phyloP scores from a whole-genome alignment of 345 rosid species.

The Ceriops tagal region DNA sequence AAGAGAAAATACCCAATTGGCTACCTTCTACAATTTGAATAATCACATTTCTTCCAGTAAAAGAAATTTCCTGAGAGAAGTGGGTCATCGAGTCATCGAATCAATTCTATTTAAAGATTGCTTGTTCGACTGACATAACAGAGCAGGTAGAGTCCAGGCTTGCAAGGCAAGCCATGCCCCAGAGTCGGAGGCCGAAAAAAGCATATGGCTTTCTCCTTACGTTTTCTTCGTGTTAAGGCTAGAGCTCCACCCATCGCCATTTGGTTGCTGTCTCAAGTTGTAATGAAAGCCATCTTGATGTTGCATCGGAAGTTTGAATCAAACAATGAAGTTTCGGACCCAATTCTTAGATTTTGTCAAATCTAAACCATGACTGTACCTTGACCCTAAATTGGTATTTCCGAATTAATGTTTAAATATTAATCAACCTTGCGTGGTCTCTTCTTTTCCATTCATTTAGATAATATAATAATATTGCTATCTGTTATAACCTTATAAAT shows the following conservation, averaged over 20 bases:
- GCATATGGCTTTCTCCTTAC: conserved; percentile 26
- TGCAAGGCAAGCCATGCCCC: conserved; percentile 40
- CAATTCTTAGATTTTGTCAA: too few species aligned
- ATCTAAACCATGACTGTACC: too few species aligned
- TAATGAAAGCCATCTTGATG: background rate
- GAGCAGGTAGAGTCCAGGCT: conserved; percentile 27
- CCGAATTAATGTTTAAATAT: too few species aligned
- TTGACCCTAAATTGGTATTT: too few species aligned
- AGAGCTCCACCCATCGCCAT: background rate
- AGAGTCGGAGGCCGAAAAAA: background rate
- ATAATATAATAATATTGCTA: too few species aligned
- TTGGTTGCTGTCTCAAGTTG: background rate
- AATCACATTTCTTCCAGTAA: too few species aligned
- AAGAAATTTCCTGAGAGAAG: background rate
- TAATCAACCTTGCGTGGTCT: too few species aligned
- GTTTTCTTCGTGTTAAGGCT: conserved; percentile 6
- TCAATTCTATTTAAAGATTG: conserved; percentile 6
- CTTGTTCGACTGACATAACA: background rate
- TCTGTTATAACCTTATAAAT: too few species aligned
- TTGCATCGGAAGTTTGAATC: too few species aligned
- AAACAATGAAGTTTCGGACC: too few species aligned
- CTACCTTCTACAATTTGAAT: background rate
- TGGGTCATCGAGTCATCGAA: conserved; percentile 15
- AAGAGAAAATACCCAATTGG: background rate
- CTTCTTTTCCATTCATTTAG: too few species aligned